Evolutionary conservation across 1,284 basidiomycete genomes (phyloP).

Genomic region (Kwoniella shivajii): DNA sequence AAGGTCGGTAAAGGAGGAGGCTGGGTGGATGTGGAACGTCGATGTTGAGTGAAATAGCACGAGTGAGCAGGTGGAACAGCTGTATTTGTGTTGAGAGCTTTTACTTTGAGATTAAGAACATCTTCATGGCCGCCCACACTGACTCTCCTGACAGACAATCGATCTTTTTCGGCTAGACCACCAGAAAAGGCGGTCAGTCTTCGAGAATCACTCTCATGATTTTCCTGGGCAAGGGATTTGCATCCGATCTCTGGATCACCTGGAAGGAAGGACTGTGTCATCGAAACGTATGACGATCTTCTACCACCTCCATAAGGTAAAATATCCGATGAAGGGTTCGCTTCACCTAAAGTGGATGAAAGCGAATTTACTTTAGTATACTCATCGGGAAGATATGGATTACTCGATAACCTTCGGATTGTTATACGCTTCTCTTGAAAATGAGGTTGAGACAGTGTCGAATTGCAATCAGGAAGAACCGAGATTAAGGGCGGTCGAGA

Average conservation of each 20-base stretch:
- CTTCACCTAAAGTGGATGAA: constrained; percentile 17
- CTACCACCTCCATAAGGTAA: constrained; percentile 7
- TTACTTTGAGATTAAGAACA: neutral
- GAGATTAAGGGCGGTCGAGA: neutral
- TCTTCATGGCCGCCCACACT: constrained; percentile 24
- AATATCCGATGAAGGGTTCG: constrained; percentile 9
- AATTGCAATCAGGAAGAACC: neutral
- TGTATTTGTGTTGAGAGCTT: neutral
- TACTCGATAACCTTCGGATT: constrained; percentile 24
- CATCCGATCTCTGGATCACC: neutral
- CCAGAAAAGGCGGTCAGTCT: constrained; percentile 13
- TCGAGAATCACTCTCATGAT: constrained; percentile 13
- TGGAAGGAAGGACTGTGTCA: neutral
- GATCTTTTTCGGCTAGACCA: neutral
- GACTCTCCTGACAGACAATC: constrained; percentile 14
- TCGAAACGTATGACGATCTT: neutral
- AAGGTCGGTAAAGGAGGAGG: neutral
- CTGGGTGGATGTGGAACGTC: neutral
- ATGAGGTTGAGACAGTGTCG: constrained; percentile 14
- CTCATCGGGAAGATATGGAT: constrained; percentile 20
- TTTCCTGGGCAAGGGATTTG: neutral
- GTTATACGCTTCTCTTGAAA: constrained; percentile 21
- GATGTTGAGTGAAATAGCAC: neutral
- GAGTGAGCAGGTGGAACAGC: neutral
- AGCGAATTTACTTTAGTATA: constrained; percentile 29